A percentile compares a stretch with the other conserved stretches of the same genome.
phyloP scores from a whole-genome alignment of 768 basidiomycete genomes.

The Mycena alexandri region DNA sequence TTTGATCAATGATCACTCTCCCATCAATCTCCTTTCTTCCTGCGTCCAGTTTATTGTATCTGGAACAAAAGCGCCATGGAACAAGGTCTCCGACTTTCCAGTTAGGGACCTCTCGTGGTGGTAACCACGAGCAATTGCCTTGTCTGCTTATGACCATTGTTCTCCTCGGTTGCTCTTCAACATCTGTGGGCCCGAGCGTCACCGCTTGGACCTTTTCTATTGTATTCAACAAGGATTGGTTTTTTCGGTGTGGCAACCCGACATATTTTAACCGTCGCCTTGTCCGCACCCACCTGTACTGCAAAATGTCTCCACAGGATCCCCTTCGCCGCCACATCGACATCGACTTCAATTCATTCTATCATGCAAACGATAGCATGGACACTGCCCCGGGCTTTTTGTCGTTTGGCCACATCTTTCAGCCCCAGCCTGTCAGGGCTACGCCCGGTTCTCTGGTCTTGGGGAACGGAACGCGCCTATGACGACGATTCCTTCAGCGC shows the following conservation, averaged over 20 bases:
- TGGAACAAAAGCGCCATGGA: slow-evolving; percentile 31
- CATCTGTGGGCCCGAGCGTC: slow-evolving; percentile 24
- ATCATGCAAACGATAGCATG: background rate
- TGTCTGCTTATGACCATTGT: slow-evolving; percentile 25
- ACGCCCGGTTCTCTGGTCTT: slow-evolving; percentile 17
- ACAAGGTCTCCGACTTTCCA: slow-evolving; percentile 21
- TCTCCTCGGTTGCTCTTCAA: slow-evolving; percentile 20
- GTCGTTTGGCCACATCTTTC: slow-evolving; percentile 16
- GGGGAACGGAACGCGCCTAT: slow-evolving; percentile 2
- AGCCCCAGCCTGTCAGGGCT: slow-evolving; percentile 23
- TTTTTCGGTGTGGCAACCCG: slow-evolving; percentile 2
- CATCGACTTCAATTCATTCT: slow-evolving; percentile 10
- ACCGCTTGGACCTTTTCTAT: slow-evolving; percentile 7
- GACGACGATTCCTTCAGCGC: slow-evolving; percentile 13
- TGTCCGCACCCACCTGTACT: background rate
- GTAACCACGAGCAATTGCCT: slow-evolving; percentile 24
- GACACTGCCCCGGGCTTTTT: background rate
- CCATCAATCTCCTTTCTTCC: slow-evolving; percentile 25
- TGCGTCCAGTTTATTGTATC: no score
- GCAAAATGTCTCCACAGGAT: slow-evolving; percentile 24
- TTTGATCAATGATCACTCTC: no score
- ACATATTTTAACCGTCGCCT: slow-evolving; percentile 19
- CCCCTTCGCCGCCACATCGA: slow-evolving; percentile 11
- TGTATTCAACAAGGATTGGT: slow-evolving; percentile 17
- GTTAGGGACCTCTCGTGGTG: slow-evolving; percentile 26